Evolutionary conservation across 371 early-diverging fungal species (phyloP).

Genomic region (Mucor indicus): DNA sequence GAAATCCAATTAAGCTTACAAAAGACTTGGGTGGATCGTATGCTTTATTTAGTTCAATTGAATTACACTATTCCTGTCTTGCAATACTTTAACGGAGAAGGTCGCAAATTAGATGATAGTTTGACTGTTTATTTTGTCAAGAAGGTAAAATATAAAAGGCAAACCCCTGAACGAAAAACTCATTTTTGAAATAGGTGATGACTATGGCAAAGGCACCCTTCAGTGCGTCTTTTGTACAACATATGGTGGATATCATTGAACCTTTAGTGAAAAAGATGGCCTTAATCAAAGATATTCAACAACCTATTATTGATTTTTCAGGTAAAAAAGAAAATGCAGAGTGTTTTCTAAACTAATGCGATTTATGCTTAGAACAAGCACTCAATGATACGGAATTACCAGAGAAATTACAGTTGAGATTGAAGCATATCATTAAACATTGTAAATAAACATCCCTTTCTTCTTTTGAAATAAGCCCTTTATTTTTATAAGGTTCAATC

Average conservation of each 20-base stretch:
- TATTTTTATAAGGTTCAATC: no score
- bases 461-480: no score
- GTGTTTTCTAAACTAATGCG: no score
- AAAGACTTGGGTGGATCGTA: conserved; percentile 60
- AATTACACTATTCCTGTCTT: conserved; percentile 60
- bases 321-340: conserved; percentile 27
- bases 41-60: conserved; percentile 62
- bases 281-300: conserved; percentile 32
- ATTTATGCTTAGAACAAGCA: no score
- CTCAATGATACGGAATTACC: no score
- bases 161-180: background rate
- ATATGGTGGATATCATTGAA: conserved; percentile 46
- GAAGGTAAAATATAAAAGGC: conserved; percentile 21
- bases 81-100: conserved; percentile 46
- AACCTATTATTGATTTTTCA: conserved; percentile 35
- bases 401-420: no score
- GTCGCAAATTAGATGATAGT: conserved; percentile 54
- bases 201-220: conserved; percentile 50
- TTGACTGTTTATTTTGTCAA: conserved; percentile 57
- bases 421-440: no score
- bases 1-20: conserved; percentile 59
- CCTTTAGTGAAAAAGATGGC: conserved; percentile 40
- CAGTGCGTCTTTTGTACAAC: conserved; percentile 41
- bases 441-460: no score
- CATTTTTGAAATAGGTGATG: conserved; percentile 22